Evolutionary conservation across 2,329 filamentous ascomycete genomes (phyloP), one percentile per base, ranked within the genome.

Genomic region (Diaporthe eres): DNA sequence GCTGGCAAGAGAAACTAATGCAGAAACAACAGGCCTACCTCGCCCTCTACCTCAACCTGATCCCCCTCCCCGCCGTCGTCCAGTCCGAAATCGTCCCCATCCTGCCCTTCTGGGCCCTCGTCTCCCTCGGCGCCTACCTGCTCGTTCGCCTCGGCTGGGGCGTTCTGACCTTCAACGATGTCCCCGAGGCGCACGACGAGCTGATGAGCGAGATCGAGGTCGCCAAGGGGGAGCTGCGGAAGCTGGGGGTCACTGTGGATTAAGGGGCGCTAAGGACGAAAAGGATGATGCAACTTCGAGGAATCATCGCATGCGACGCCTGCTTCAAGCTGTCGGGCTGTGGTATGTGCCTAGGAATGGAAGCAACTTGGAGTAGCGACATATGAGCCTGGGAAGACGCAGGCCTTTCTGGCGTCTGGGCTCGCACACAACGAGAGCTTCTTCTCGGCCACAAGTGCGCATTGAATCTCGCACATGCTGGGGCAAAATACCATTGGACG

Each of bases 151-250:
- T 99, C 77, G 97, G 97, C 81, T 94, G 92, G 88, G 97, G 97
- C 78, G 94, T 99, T 80, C 89, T 98, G 83, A 98, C 95, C 75
- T 99, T 99, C 90, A 97, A 98, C 88, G 96, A 98, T 85, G 95
- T 97, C 67, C 96, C 96, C 73, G 91, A 95, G 77, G 97, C 97
- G 71, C 94, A 98, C 86, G 91, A 93, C 83, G 96, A 98, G 86
- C 88, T 99, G 80, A 95, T 97, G 90, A 88, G 87, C 80, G 94
- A 98, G 86, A 97, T 97, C 82, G 90, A 95, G 78, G 80, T 92
- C 84, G 95, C 95, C 78, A 93, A 94, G 87, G 87, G 86, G 77
- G 95, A 97, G 80, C 86, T 97, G 83, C 90, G 91, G 82, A 88
- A 88, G 76, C 91, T 93, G 83, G 95, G 95, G 12, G 94, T 97